These are phyloP conservation scores for Pleurotus eryngii DNA, from an alignment of 768 basidiomycete species.

Conservation along the genomic window DNA sequence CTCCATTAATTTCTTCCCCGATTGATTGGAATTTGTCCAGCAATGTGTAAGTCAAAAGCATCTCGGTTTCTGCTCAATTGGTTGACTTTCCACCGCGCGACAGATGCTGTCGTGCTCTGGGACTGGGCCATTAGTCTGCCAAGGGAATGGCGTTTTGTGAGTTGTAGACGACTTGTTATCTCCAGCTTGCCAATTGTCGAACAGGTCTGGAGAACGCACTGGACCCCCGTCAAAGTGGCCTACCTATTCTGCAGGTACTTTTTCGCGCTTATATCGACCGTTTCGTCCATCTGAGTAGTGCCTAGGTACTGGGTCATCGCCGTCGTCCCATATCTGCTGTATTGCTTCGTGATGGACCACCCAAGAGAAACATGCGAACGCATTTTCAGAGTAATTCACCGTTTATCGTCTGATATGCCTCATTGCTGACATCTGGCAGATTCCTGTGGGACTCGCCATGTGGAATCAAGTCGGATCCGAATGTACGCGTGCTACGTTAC, in stretches of 20 bases:
- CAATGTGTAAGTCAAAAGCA: constrained; percentile 56
- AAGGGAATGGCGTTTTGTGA: constrained; percentile 75
- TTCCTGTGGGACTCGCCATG: constrained; percentile 79
- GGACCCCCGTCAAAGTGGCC: constrained; percentile 81
- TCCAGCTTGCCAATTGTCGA: constrained; percentile 16
- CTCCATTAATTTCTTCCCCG: constrained; percentile 16
- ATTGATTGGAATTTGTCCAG: constrained; percentile 38
- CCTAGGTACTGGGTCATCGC: constrained; percentile 78
- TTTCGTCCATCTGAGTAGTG: constrained; percentile 10
- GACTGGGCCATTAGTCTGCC: constrained; percentile 81
- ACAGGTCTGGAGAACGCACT: constrained; percentile 79
- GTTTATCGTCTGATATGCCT: background rate
- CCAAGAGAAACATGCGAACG: constrained; percentile 57
- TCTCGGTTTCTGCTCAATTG: no score
- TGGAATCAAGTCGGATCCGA: constrained; percentile 87
- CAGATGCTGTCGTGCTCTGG: constrained; percentile 82
- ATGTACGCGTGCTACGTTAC: constrained; percentile 37
- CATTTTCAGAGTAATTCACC: constrained; percentile 56
- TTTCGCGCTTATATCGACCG: constrained; percentile 15
- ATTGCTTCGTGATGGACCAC: constrained; percentile 73
- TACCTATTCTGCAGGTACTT: constrained; percentile 82
- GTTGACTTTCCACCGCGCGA: background rate
- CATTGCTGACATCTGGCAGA: constrained; percentile 33
- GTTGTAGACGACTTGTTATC: constrained; percentile 19
- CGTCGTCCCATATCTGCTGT: constrained; percentile 76